Evolutionary conservation across 129 eudicot genomes (phyloP).

Genomic region (Logfia minima): DNA sequence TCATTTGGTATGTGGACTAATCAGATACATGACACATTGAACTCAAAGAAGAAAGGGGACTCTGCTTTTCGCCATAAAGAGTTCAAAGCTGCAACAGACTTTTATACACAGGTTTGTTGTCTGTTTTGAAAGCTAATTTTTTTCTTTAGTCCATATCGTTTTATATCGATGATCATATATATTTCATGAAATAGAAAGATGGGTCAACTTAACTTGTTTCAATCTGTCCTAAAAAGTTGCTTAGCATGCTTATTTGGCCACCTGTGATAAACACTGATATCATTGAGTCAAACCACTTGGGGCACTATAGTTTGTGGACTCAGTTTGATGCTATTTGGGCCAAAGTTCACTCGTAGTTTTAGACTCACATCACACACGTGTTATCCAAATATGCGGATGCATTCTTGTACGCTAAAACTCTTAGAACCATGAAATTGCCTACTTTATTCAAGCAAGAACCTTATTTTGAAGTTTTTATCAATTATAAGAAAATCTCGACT

Average conservation of each 20-base stretch:
- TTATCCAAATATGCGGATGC: neutral
- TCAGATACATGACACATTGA: constrained; percentile 89
- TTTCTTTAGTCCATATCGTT: neutral
- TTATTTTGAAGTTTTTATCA: neutral
- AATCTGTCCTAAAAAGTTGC: neutral
- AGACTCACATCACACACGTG: neutral
- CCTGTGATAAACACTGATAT: neutral
- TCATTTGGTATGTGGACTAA: constrained; percentile 97
- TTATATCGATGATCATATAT: neutral
- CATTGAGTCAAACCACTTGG: neutral
- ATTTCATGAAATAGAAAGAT: neutral
- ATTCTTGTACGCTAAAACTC: neutral
- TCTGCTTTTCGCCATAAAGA: constrained; percentile 86
- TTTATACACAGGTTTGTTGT: constrained; percentile 61
- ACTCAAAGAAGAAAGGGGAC: constrained; percentile 93
- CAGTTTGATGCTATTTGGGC: neutral
- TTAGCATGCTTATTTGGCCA: neutral
- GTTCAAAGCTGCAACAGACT: constrained; percentile 70
- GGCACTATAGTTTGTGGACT: neutral
- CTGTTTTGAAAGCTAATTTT: neutral
- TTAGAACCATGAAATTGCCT: neutral
- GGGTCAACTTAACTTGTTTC: neutral
- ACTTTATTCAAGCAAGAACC: neutral
- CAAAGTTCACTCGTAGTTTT: neutral
- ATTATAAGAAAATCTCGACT: neutral